These are phyloP conservation scores for Hebeloma cylindrosporum DNA, from an alignment of 768 basidiomycete genomes.

Conservation along the genomic window DNA sequence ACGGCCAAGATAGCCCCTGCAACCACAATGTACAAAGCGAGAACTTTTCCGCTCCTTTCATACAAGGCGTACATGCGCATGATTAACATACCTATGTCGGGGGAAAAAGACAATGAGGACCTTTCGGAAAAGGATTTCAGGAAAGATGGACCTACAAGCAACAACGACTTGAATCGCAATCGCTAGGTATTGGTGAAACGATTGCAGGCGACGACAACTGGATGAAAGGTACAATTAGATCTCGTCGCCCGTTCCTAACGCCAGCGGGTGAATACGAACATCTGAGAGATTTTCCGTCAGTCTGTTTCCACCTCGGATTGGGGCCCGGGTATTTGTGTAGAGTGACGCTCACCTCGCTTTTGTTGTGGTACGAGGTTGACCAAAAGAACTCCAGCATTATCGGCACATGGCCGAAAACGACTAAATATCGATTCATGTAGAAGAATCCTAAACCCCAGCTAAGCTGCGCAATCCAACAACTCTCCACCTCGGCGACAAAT, in stretches of 20 bases:
- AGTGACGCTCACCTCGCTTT: constrained; percentile 25
- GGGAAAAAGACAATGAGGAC: not conserved
- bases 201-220: constrained; percentile 33
- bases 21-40: constrained; percentile 27
- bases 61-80: constrained; percentile 47
- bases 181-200: constrained; percentile 37
- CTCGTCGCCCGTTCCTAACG: constrained; percentile 1
- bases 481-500: constrained; percentile 38
- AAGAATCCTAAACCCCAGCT: constrained; percentile 38
- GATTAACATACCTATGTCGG: constrained; percentile 29
- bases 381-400: constrained; percentile 36
- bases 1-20: constrained; percentile 23
- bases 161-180: constrained; percentile 35
- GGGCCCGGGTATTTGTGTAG: not conserved
- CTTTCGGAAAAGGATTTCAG: not conserved
- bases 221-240: not conserved
- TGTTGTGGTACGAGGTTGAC: constrained; percentile 24
- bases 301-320: not conserved
- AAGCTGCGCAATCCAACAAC: constrained; percentile 46
- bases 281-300: not conserved
- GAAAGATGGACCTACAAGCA: constrained; percentile 25
- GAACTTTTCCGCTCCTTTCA: constrained; percentile 30
- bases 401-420: constrained; percentile 38
- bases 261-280: constrained; percentile 12
- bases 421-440: constrained; percentile 41